Evolutionary conservation across 2,329 filamentous ascomycete species (phyloP), one percentile per base, ranked within the genome.

Genomic region (Sclerotiophoma versabilis): DNA sequence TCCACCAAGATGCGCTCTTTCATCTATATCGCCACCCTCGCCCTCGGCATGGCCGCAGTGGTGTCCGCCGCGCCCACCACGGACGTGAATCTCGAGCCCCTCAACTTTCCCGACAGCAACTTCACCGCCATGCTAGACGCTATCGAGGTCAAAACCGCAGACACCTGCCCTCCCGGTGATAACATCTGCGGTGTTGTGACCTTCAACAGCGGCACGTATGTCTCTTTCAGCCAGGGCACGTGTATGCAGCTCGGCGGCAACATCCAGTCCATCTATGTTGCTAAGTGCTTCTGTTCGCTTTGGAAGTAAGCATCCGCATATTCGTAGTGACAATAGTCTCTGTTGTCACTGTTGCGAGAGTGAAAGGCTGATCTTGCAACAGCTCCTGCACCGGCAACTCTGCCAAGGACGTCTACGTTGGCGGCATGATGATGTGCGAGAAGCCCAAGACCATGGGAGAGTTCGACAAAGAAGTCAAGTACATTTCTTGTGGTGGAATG

Each of bases 351-450:
- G 30, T 11, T 14, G 15, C 7, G 15, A 19, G 14, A 7, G 7
- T 23, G 8, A 5, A 8, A 25, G n/a, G 43, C 48, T 56, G 7
- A 56, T n/a, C 5, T 3, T 5, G 12, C 1, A 2, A 17, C 10
- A 56, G 53, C 26, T 29, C n/a, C n/a, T 54, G 54, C 34, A 36
- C 34, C 2, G 54, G 54, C 14, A 17, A 36, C 11, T 3, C 12
- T 2, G 32, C 14, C 12, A 41, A 25, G 17, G 54, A 57, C 14
- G 25, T 41, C 22, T 57, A 49, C 20, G 44, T 54, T 5, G 49
- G n/a, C 19, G 54, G 49, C 25, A 53, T 57, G 54, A 49, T 54
- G 43, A 53, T 53, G 49, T 57, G 54, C 34, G 37, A 52, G 43
- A 43, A 30, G 44, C 49, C 54, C 2, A 38, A 20, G 36, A 41